Percentiles rank a stretch among this genome's conserved stretches.
Evolutionary conservation across 1,284 basidiomycete genomes (phyloP).

Genomic region (Trichosporon sp.): DNA sequence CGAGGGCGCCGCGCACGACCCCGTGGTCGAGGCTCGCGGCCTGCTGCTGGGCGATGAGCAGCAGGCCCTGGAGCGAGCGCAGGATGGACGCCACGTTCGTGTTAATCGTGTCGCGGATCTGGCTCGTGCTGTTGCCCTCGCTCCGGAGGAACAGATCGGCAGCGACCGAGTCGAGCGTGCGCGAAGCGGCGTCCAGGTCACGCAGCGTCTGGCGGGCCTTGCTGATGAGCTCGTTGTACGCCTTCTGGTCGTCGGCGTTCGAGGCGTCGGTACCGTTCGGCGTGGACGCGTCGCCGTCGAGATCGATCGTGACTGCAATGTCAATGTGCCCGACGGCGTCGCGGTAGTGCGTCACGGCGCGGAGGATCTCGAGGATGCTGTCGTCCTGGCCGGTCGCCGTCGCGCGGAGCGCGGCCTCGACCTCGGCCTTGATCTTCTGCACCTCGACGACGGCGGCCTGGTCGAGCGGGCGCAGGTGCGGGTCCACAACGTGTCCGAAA

Average conservation of each 20-base stretch:
- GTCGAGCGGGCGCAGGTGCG: constrained; percentile 23
- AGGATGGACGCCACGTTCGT: constrained; percentile 23
- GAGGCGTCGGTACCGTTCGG: constrained; percentile 10
- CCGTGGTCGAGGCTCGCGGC: constrained; percentile 28
- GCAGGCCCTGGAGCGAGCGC: constrained; percentile 27
- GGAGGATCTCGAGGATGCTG: constrained; percentile 24
- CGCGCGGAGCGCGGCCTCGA: constrained; percentile 24
- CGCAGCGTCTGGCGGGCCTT: constrained; percentile 33
- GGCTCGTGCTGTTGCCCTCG: not conserved
- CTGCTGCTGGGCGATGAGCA: constrained; percentile 35
- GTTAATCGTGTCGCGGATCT: constrained; percentile 10
- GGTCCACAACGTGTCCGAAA: constrained; percentile 23
- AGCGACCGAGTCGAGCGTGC: constrained; percentile 17
- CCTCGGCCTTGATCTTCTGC: constrained; percentile 26
- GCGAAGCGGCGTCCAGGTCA: constrained; percentile 33
- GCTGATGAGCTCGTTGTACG: constrained; percentile 38
- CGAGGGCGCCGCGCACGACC: constrained; percentile 29
- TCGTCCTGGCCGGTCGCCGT: constrained; percentile 4
- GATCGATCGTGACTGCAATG: constrained; percentile 44
- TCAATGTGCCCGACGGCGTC: constrained; percentile 32
- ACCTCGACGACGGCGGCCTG: constrained; percentile 26
- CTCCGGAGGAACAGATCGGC: constrained; percentile 19
- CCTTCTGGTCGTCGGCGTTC: constrained; percentile 24
- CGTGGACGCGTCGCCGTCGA: constrained; percentile 32
- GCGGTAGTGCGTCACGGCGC: constrained; percentile 22